Base-by-base conservation (phyloP, 2,329 filamentous ascomycete genomes). In the Xylariaceae sp. region DNA sequence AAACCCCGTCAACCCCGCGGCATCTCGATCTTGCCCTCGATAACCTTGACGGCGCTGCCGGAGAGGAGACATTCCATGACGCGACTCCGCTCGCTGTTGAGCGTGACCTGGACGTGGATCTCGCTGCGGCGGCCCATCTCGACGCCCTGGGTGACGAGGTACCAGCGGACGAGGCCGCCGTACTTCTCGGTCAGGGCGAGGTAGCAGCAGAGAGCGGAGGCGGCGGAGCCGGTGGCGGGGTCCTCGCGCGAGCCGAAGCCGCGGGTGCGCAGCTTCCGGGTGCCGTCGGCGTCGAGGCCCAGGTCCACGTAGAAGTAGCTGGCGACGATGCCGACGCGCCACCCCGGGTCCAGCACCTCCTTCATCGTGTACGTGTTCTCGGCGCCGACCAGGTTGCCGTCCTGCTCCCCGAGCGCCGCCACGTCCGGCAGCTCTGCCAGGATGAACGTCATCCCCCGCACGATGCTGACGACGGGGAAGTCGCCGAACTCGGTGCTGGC, bases 381-480 rank as follows among this genome's bases (percentile, higher is more conserved):
- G 59, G 75, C 67, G 42, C 75, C 64, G 18, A 73, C 65, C 21
- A 65, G 65, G 45, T 71, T 69, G 3, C 64, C 65, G 21, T 73
- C 64, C 12, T 77, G 73, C 21, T 71, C 63, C 3, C 74, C 79
- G 12, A 93, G 76, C 2, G 81, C 78, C 40, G 83, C 83, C 7
- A 89, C 71, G 52, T 77, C 79, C 0, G 82, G 77, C 18, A 93
- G 76, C 64, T 84, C 75, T 14, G 88, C 75, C 41, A 89, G 79
- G 21, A 85, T 72, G 70, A 90, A 91, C 0, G 83, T 83, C 85
- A 92, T 88, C 44, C 89, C 89, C 46, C 84, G 84, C 41, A 91
- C 88, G 46, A 91, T 84, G 60, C 81, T 85, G 50, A 84, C 78
- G 23, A 83, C 64, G 14, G 80, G 78, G 18, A 78, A 74, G n/a